phyloP scores from a whole-genome alignment of 1,139 yeast species.

The Pichia sp. region DNA sequence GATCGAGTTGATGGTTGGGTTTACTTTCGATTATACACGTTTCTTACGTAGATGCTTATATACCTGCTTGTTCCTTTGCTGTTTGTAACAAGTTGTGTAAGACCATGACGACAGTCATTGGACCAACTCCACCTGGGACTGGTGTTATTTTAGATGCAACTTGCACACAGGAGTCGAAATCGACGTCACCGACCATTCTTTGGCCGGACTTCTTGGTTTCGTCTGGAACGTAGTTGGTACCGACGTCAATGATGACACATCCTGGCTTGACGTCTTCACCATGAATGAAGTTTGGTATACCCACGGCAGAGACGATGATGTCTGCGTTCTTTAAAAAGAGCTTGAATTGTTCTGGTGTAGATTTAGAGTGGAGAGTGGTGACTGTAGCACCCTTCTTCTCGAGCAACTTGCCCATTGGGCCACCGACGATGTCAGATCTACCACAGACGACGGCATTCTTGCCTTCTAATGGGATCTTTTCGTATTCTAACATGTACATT shows the following conservation, averaged over 20 bases:
- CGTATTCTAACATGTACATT: slow-evolving; percentile 62
- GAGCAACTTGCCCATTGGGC: slow-evolving; percentile 72
- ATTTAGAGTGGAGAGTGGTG: slow-evolving; percentile 72
- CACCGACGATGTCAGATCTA: slow-evolving; percentile 81
- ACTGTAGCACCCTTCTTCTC: slow-evolving; percentile 76
- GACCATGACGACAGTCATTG: slow-evolving; percentile 87
- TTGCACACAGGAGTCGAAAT: slow-evolving; percentile 53
- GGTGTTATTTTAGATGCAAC: slow-evolving; percentile 67
- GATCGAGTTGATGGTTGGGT: too few species aligned
- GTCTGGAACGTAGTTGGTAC: slow-evolving; percentile 73
- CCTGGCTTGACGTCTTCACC: slow-evolving; percentile 73
- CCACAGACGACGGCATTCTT: slow-evolving; percentile 78
- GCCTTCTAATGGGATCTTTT: slow-evolving; percentile 58
- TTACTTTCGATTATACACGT: too few species aligned
- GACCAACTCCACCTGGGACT: slow-evolving; percentile 90
- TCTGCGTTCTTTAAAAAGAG: slow-evolving; percentile 60
- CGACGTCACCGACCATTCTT: slow-evolving; percentile 76
- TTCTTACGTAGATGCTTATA: too few species aligned
- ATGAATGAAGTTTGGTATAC: slow-evolving; percentile 65
- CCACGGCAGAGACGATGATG: slow-evolving; percentile 75
- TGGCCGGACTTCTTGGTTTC: slow-evolving; percentile 60
- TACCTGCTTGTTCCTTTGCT: slow-evolving; percentile 44
- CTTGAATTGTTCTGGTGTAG: slow-evolving; percentile 56
- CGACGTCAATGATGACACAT: slow-evolving; percentile 74
- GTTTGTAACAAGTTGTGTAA: slow-evolving; percentile 63